Evolutionary conservation across 352 stramenopile species (phyloP), one percentile per base, ranked within the genome.

Genomic region (Globisporangium echinulatum): DNA sequence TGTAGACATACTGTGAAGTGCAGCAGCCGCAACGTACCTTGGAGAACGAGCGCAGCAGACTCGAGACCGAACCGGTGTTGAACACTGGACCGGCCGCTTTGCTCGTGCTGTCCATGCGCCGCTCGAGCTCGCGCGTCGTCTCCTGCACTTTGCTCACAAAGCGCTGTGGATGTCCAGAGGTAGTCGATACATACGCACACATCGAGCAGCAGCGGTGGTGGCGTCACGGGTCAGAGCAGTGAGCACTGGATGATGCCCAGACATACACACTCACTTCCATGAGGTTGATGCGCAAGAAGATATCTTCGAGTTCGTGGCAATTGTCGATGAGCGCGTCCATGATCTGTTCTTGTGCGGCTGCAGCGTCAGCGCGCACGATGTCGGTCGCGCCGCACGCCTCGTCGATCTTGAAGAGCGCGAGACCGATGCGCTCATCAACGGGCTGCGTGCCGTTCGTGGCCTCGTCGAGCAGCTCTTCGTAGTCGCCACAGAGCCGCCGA

Each of bases 341-440:
- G 39, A 90, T 60, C 49, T 76, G 59, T 44, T 77, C 61, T 17
- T 88, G 75, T 15, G 71, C 61, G 54, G 79, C 71, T 48, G 70
- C 66, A 36, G 77, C 70, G 48, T 90, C 81, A 58, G 71, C 62
- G 47, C 70, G 78, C 64, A 91, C 54, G 38, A 64, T 40, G 48
- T 88, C 81, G 10, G 78, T 59, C 15, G 71, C 74, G 3, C 71
- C 75, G 19, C 67, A 84, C 3, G 79, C 79, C 62, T 92, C 80
- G 61, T 92, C 83, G 55, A 91, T 88, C 69, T 91, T 92, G 63
- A 91, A 92, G 11, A 91, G 70, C 44, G 81, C 80, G 37, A 92
- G 66, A 0, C 82, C 83, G n/a, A 90, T 74, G 47, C 79, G 78
- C 66, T 92, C 83, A 56, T 91, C 77, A 43, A 77, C 69, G 0